Percentiles rank a stretch among this genome's conserved stretches.
Conservation (phyloP, 352 stramenopile species). For the Phytophthora podocarpi region DNA sequence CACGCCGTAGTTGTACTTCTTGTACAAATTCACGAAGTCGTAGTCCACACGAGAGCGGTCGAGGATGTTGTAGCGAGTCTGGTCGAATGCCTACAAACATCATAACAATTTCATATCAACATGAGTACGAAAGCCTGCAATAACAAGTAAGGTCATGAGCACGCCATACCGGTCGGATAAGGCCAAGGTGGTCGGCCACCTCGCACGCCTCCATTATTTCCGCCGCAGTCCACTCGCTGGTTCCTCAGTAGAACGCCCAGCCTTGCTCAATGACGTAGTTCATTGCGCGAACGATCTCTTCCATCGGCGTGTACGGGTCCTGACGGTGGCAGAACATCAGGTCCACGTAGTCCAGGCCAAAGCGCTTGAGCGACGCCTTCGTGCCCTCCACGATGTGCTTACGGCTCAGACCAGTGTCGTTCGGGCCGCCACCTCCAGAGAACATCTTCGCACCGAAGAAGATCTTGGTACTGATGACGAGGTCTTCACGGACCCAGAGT, state of each 20-base stretch:
- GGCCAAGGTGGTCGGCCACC: constrained; percentile 46
- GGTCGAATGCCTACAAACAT: constrained; percentile 52
- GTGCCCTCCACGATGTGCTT: constrained; percentile 70
- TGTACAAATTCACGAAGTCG: constrained; percentile 71
- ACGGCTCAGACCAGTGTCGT: constrained; percentile 45
- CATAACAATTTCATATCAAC: too few relatives aligned
- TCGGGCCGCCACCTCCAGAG: constrained; percentile 49
- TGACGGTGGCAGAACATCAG: constrained; percentile 76
- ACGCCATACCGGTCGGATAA: constrained; percentile 44
- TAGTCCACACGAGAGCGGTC: constrained; percentile 72
- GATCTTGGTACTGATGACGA: constrained; percentile 58
- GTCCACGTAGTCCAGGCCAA: constrained; percentile 65
- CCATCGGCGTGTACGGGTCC: constrained; percentile 64
- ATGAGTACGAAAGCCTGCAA: too few relatives aligned
- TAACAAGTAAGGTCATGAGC: too few relatives aligned
- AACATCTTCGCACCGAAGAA: constrained; percentile 54
- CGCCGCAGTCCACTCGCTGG: constrained; percentile 68
- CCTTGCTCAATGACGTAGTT: constrained; percentile 60
- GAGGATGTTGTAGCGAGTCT: constrained; percentile 80
- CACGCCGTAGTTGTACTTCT: constrained; percentile 74
- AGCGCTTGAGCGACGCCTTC: constrained; percentile 61
- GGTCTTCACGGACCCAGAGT: constrained; percentile 55
- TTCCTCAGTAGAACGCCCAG: constrained; percentile 68
- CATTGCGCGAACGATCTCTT: constrained; percentile 73
- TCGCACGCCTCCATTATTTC: constrained; percentile 72